Conservation (phyloP, 2,329 filamentous ascomycete species). For the Sarocladiaceae sp. region DNA sequence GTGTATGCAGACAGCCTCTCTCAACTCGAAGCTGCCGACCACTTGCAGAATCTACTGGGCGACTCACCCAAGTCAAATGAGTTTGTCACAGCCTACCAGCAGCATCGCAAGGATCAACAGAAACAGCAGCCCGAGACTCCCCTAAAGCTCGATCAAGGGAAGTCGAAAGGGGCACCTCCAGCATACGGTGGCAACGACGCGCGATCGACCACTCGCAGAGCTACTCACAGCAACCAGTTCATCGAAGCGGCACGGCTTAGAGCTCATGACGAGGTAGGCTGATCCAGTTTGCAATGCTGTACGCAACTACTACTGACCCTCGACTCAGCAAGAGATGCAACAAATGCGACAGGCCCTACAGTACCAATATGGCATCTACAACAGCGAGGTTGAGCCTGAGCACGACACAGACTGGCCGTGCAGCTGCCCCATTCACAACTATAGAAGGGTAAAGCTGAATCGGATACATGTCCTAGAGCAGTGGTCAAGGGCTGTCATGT, state of each 20-base stretch:
- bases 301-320: not conserved
- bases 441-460: conserved; percentile 26
- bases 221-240: conserved; percentile 29
- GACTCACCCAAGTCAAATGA: conserved; percentile 1
- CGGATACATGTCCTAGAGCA: conserved; percentile 30
- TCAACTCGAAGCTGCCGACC: not conserved
- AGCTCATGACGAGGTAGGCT: conserved; percentile 29
- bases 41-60: conserved; percentile 1
- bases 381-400: conserved; percentile 39
- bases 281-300: not conserved
- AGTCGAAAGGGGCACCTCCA: not conserved
- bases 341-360: conserved; percentile 33
- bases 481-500: conserved; percentile 41
- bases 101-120: not conserved
- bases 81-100: not conserved
- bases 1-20: conserved; percentile 2
- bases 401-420: conserved; percentile 34
- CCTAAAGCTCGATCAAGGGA: not conserved
- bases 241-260: conserved; percentile 30
- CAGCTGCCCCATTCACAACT: conserved; percentile 32
- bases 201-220: not conserved
- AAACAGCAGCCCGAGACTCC: not conserved
- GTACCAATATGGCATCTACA: conserved; percentile 32
- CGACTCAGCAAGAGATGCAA: conserved; percentile 34
- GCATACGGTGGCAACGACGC: not conserved